Base-by-base conservation (phyloP, 371 early-diverging fungal genomes). In the Mucor plumbeus region DNA sequence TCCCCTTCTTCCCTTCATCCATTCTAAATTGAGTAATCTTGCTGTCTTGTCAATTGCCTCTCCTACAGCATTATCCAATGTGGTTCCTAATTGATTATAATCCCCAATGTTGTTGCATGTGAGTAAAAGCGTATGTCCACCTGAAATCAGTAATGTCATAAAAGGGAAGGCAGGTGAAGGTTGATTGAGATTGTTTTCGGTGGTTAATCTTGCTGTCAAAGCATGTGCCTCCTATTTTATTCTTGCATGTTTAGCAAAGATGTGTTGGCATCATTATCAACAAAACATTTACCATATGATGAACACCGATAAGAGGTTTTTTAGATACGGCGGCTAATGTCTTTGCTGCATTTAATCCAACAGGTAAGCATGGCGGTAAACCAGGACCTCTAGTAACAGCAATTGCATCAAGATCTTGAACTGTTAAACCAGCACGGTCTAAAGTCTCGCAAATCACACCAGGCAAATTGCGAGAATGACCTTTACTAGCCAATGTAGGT, bases 331-430 rank as follows among this genome's bases (percentile, higher is more conserved):
- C 92, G 10, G 95, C 94, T 38, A 94, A 74, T 8, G 90, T 86
- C 68, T 93, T 93, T 31, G 87, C 93, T 0, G 94, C 94, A 53
- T 91, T 90, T 54, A 94, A 63, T 13, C 95, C 90, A 3, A 93
- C 94, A 9, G 88, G 84, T 14, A 94, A 73, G 67, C 91, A 90
- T 38, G 89, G 87, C 0, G 92, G 89, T 63, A 94, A 67, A 7
- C 95, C 95, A 6, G 95, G 95, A 0, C 95, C 95, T 34, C 94
- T 81, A 0, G 95, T 93, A 43, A 92, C 94, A 17, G 95, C 95
- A 59, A 94, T 75, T 5, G 89, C 87, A 68, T 94, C 95, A n/a
- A 94, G 68, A 50, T 91, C 90, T 17, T 69, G 71, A 1, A 87
- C 67, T 6, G 73, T 68, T 33, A 92, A 38, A 5, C 73, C 74